Percentiles rank a stretch among this genome's conserved stretches.
phyloP scores from a whole-genome alignment of 345 rosid species.

The Syzygium oleosum region DNA sequence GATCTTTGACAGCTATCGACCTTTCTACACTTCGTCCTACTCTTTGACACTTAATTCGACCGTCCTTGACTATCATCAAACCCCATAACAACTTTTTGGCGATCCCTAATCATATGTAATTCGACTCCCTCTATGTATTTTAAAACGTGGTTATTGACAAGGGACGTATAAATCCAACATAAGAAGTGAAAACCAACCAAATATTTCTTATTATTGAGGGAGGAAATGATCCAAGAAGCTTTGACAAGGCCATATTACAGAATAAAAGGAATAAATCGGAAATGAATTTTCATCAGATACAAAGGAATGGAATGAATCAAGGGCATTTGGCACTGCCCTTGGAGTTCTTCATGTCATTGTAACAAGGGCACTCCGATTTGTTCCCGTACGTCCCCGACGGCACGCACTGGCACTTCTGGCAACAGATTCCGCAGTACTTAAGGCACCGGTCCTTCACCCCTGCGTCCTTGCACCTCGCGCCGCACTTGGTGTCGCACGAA shows the following conservation, averaged over 20 bases:
- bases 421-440: slow-evolving; percentile 71
- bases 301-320: slow-evolving; percentile 4
- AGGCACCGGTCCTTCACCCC: slow-evolving; percentile 50
- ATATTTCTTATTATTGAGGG: background rate
- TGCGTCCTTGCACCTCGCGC: slow-evolving; percentile 44
- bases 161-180: background rate
- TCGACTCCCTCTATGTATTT: background rate
- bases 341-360: slow-evolving; percentile 40
- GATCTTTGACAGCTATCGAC: background rate
- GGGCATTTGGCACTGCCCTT: slow-evolving; percentile 68
- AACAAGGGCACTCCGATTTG: slow-evolving; percentile 63
- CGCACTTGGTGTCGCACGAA: slow-evolving; percentile 34
- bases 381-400: slow-evolving; percentile 82
- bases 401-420: slow-evolving; percentile 60
- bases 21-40: background rate
- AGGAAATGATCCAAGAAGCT: background rate
- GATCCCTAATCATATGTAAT: background rate
- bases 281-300: background rate
- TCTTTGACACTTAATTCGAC: background rate
- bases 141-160: background rate
- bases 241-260: background rate
- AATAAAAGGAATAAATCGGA: background rate
- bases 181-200: background rate
- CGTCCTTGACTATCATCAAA: background rate
- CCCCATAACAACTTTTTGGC: background rate